A percentile compares a stretch with the other conserved stretches of the same genome.
Conservation (phyloP, 208 protist species). For the Crithidia expoeki region DNA sequence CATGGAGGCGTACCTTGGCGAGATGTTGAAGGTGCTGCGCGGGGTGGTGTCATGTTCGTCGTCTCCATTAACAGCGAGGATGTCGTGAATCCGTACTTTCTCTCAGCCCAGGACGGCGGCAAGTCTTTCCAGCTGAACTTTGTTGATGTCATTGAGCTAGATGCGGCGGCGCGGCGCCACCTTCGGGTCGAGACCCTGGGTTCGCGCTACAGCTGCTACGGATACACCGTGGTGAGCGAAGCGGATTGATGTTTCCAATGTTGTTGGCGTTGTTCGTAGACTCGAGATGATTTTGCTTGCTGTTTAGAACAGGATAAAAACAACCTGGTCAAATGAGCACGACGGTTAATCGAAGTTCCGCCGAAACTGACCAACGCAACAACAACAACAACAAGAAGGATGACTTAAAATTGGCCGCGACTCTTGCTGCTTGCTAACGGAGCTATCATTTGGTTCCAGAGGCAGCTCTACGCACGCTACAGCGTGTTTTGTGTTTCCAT, state of each 20-base stretch:
- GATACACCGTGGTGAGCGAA: slow-evolving; percentile 34
- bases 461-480: no score
- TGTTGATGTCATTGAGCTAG: slow-evolving; percentile 33
- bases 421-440: no score
- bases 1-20: slow-evolving; percentile 39
- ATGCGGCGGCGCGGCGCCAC: slow-evolving; percentile 15
- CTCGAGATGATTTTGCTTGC: no score
- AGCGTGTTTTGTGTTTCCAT: no score
- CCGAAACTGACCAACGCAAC: no score
- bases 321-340: no score
- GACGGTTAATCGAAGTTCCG: no score
- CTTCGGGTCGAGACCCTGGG: slow-evolving; percentile 64
- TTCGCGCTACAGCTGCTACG: slow-evolving; percentile 52
- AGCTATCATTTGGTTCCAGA: no score
- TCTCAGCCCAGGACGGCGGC: slow-evolving; percentile 25
- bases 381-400: no score
- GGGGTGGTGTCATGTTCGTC: slow-evolving; percentile 51
- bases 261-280: no score
- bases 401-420: no score
- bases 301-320: no score
- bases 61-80: slow-evolving; percentile 70
- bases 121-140: slow-evolving; percentile 38
- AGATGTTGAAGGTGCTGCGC: slow-evolving; percentile 43
- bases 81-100: slow-evolving; percentile 50
- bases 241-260: background rate